Base-by-base conservation (phyloP, 2,329 filamentous ascomycete species). In the Colletotrichum liaoningense region DNA sequence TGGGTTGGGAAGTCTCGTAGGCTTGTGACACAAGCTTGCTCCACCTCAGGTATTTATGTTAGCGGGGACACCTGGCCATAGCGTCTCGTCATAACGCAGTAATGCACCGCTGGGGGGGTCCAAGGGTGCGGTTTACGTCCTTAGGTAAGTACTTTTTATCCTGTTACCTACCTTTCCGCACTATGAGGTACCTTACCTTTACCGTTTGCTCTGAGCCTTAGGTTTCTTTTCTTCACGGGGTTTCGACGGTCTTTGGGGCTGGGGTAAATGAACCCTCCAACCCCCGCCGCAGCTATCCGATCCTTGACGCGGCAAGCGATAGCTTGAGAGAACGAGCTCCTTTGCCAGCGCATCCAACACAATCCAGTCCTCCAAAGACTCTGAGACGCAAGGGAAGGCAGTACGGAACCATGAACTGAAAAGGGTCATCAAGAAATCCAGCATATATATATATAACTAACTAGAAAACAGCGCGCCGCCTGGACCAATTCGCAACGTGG, bases 11-110 rank as follows among this genome's bases (percentile, higher is more conserved):
- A 56, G 46, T 9, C 16, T 58, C 14, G 6, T 52, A 72, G 56
- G 72, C 69, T 74, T 73, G 71, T 71, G 71, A 73, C 71, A 73
- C 60, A 68, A 63, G 54, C 58, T 46, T 63, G 57, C 63, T 74
- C 72, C 72, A 68, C 72, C 64, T 54, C 64, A 46, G 49, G 46
- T 64, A 58, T 68, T 71, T 73, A 73, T 74, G 49, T 52, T 59
- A 52, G 63, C 35, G 35, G 72, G 64, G 72, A 65, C 69, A 73
- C 63, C 46, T 73, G 72, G 72, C 59, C 72, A 73, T 74, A 74
- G 69, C 72, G 72, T 68, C 59, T 57, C 70, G 58, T 70, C 70
- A 73, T 73, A 56, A 72, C 60, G 55, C 49, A 46, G 67, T 60
- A 56, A 54, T 59, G 22, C 54, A 26, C 54, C 4, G 5, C 26